Evolutionary conservation across 2,329 filamentous ascomycete species (phyloP), one percentile per base, ranked within the genome.

Genomic region (Chaetomiaceae sp.): DNA sequence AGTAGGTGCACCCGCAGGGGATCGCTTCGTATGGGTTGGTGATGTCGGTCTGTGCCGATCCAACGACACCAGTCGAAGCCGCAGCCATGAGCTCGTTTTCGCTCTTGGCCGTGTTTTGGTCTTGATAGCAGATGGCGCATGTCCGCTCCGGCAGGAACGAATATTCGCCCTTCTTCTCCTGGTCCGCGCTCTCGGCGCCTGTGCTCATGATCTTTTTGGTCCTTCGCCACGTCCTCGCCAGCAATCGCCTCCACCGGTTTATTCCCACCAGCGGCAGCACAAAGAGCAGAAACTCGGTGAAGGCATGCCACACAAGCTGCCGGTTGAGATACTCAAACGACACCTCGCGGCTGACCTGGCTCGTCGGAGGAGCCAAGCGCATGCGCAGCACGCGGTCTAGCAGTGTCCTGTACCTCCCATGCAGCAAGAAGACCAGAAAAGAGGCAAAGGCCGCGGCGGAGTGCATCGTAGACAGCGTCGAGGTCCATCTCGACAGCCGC

Each of bases 271-370:
- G 80, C 0, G 94, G 94, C n/a, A 99, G 78, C 17, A 97, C 81
- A 69, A 97, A 99, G 29, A 99, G 81, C n/a, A 99, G 77, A 64
- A 99, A 99, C 69, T 99, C 94, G 23, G 94, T 99, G 65, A 99
- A 96, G n/a, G 94, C 94, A 71, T 99, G 94, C 94, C 94, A 99
- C 34, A 99, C 94, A 11, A 99, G 83, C 72, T 99, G 94, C 44
- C 94, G 85, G 69, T 99, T 99, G 46, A 97, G 82, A 65, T 96
- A 97, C 72, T 99, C 94, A 67, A 99, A 97, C 1, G 89, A 95
- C 23, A 99, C 91, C 70, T 97, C 91, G 29, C 92, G 82, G 67
- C 84, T 89, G 59, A 95, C 87, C 67, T 95, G 89, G 65, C 83
- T 90, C 3, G 87, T 91, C 5, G 88, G 87, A 7, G 94, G 88